Evolutionary conservation across 23 red algal species (phyloP).

Genomic region (Agarophyton chilense): DNA sequence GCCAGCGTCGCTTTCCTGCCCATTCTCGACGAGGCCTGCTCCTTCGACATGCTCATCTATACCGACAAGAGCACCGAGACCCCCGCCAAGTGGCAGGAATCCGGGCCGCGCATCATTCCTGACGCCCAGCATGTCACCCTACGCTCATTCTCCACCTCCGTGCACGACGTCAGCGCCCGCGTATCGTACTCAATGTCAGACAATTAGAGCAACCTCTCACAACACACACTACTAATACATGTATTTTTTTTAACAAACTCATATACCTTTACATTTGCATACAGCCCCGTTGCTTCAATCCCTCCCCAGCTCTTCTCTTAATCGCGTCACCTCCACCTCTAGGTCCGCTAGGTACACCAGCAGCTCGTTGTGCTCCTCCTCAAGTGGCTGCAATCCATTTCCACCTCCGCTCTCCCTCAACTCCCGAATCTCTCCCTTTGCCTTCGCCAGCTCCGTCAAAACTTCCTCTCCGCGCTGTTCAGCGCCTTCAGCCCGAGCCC

Average conservation of each 20-base stretch:
- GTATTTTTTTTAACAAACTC: not conserved
- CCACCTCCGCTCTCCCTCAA: conserved; percentile 14
- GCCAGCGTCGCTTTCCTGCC: conserved; percentile 91
- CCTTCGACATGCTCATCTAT: conserved; percentile 96
- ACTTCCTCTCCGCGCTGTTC: conserved; percentile 28
- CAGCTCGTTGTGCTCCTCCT: conserved; percentile 67
- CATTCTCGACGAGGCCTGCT: conserved; percentile 89
- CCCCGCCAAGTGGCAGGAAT: conserved; percentile 88
- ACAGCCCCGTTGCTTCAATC: not conserved
- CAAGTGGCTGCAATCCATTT: conserved; percentile 4
- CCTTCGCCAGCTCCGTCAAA: conserved; percentile 12
- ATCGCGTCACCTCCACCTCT: conserved; percentile 48
- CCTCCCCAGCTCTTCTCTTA: conserved; percentile 40
- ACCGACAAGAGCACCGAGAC: conserved; percentile 63
- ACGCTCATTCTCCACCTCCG: conserved; percentile 85
- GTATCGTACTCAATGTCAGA: conserved; percentile 86
- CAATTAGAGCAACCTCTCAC: not conserved
- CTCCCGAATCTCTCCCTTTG: conserved; percentile 23
- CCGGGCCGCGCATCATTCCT: conserved; percentile 66
- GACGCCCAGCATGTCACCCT: conserved; percentile 80
- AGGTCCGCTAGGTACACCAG: conserved; percentile 70
- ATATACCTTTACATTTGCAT: not conserved
- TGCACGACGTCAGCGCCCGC: conserved; percentile 87
- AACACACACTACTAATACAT: not conserved
- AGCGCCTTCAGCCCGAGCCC: not conserved